Conservation (phyloP, 225 moss, liverwort and hornwort species). For the Bryum argenteum region DNA sequence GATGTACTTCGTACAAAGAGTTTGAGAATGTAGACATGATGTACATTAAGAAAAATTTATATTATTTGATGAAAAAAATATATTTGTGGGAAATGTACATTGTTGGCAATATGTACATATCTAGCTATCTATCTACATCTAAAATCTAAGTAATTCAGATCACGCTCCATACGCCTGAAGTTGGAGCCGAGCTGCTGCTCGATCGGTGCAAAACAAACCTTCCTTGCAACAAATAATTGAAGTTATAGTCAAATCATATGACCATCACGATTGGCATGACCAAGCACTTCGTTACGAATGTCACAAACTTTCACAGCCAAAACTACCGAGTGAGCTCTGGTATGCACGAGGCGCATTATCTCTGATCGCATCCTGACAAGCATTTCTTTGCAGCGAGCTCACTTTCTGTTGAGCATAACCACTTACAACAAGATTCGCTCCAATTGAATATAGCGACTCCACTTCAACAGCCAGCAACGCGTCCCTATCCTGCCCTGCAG, state of each 20-base stretch:
- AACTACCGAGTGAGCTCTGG: not conserved
- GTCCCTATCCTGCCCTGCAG: constrained; percentile 72
- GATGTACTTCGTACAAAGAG: too few relatives aligned
- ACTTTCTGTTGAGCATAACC: not conserved
- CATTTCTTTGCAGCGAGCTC: not conserved
- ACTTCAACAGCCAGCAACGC: constrained; percentile 67
- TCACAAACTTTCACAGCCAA: not conserved
- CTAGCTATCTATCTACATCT: too few relatives aligned
- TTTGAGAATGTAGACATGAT: too few relatives aligned
- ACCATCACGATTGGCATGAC: constrained; percentile 13
- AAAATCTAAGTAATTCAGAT: constrained; percentile 78
- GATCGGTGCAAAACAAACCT: constrained; percentile 85
- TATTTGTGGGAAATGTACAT: too few relatives aligned
- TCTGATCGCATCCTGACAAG: constrained; percentile 4
- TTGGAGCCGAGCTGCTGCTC: constrained; percentile 70
- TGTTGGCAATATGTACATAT: too few relatives aligned
- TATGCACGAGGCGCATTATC: not conserved
- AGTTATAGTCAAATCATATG: not conserved
- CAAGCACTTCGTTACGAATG: constrained; percentile 22
- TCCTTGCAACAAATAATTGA: constrained; percentile 44
- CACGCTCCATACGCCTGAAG: constrained; percentile 76
- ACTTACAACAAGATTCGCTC: constrained; percentile 77
- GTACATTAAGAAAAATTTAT: too few relatives aligned
- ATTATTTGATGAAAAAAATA: too few relatives aligned
- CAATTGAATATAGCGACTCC: constrained; percentile 71